Base-by-base conservation (phyloP, 2,329 filamentous ascomycete species). In the Talaromyces piceae region DNA sequence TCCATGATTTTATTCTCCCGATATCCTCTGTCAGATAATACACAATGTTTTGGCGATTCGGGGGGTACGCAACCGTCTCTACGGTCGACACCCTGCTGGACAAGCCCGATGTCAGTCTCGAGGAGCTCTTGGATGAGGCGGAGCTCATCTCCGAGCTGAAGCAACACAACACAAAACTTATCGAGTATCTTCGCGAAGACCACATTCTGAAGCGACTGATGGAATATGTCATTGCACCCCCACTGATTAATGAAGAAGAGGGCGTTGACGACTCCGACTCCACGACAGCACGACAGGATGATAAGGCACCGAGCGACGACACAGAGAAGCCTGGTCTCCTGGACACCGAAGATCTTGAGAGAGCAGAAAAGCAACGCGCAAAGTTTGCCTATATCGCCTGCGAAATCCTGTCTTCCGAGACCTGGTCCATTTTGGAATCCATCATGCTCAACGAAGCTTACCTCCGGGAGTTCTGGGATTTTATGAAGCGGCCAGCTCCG, bases 11-110 rank as follows among this genome's bases (percentile, higher is more conserved):
- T 60, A 61, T 61, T 58, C 57, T 58, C 54, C 52, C 58, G 56
- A 56, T 60, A 62, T 61, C 63, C 16, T 33, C 48, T 54, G 39
- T 53, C 41, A 46, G 44, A 63, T 68, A 70, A 61, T 66, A 64
- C 84, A 91, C 72, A 77, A 98, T 98, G 93, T 98, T 98, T 75
- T 98, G 93, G 93, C 87, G 91, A 75, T 98, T 97, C 80, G 91
- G 93, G 80, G 90, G 90, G 67, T 97, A 97, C 80, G 88, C 91
- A 78, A 95, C 89, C 79, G 87, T 95, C 73, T 96, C 91, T 64
- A 87, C 91, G 67, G 89, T 98, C 72, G 93, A 97, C 73, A 90
- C 86, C 61, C 88, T 98, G 65, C 89, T 98, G 69, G 93, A 98
- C 69, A 95, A 95, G 73, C 84, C 82, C 61, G 88, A 95, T 73